Percentiles rank a stretch among this genome's conserved stretches.
Evolutionary conservation across 169 alveolate species (phyloP).

Genomic region (Eimeria zaria): DNA sequence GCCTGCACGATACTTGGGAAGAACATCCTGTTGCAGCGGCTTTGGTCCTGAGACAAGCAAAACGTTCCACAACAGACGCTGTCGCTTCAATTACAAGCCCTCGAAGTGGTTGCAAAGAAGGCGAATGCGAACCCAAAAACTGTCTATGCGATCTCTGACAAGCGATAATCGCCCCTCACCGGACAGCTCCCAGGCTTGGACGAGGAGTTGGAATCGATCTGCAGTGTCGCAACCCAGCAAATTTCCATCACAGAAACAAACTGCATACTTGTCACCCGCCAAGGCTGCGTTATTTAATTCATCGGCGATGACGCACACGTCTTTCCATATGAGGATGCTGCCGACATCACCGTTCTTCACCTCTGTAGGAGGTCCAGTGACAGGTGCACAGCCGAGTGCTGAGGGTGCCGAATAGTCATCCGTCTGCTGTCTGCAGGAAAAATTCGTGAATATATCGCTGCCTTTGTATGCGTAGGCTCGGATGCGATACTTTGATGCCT

Average conservation of each 20-base stretch:
- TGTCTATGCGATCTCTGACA: background rate
- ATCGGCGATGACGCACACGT: conserved; percentile 58
- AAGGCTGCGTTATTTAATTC: background rate
- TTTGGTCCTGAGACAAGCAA: conserved; percentile 43
- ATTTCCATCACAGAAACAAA: conserved; percentile 80
- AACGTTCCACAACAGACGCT: background rate
- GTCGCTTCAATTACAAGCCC: background rate
- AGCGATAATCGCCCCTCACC: background rate
- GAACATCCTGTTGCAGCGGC: conserved; percentile 25
- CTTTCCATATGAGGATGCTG: conserved; percentile 28
- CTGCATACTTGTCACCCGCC: conserved; percentile 68
- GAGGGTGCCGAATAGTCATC: background rate
- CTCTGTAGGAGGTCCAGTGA: conserved; percentile 70
- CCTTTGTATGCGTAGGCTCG: conserved; percentile 54
- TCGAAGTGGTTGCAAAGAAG: background rate
- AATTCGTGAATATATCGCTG: background rate
- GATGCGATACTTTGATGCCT: conserved; percentile 42
- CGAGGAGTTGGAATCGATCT: conserved; percentile 37
- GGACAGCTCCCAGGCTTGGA: conserved; percentile 33
- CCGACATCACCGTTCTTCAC: background rate
- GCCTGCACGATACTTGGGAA: conserved; percentile 30
- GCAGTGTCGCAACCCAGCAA: conserved; percentile 39
- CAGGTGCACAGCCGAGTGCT: conserved; percentile 1
- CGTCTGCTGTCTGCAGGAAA: conserved; percentile 40
- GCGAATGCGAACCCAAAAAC: background rate